Percentiles rank a stretch among this genome's conserved stretches.
These are phyloP conservation scores for Saccharum spontaneum DNA, from an alignment of 176 grass and related monocot genomes.

Conservation along the genomic window DNA sequence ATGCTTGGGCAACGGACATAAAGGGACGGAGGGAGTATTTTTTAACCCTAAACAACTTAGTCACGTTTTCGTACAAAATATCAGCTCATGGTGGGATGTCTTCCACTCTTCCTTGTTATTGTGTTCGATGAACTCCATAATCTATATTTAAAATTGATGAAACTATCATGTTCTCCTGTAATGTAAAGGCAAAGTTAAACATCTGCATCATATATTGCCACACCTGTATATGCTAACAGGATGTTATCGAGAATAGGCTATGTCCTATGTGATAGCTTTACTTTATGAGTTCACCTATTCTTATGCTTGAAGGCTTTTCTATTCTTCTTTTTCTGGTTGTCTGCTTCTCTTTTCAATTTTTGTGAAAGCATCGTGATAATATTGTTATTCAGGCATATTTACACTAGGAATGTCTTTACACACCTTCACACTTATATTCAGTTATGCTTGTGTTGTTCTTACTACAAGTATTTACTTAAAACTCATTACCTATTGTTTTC, in stretches of 20 bases:
- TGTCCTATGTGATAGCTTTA: not conserved
- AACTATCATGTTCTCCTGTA: not conserved
- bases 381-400: not conserved
- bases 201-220: constrained; percentile 8
- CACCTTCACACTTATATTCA: not conserved
- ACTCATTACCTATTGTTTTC: constrained; percentile 16
- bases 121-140: not conserved
- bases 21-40: not conserved
- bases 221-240: not conserved
- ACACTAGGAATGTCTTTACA: not conserved
- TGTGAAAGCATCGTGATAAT: not conserved
- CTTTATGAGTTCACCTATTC: not conserved
- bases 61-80: constrained; percentile 4
- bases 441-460: not conserved
- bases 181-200: not conserved
- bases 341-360: constrained; percentile 19
- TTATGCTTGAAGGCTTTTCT: not conserved
- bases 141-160: not conserved
- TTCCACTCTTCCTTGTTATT: not conserved
- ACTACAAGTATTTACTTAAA: not conserved
- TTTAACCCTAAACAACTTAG: not conserved
- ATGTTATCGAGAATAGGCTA: constrained; percentile 2
- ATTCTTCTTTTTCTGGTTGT: not conserved
- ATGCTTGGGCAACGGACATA: too few species aligned
- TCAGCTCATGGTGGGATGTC: not conserved